Base-by-base conservation (phyloP, 306 rosid species). In the Casuarina cunninghamiana region DNA sequence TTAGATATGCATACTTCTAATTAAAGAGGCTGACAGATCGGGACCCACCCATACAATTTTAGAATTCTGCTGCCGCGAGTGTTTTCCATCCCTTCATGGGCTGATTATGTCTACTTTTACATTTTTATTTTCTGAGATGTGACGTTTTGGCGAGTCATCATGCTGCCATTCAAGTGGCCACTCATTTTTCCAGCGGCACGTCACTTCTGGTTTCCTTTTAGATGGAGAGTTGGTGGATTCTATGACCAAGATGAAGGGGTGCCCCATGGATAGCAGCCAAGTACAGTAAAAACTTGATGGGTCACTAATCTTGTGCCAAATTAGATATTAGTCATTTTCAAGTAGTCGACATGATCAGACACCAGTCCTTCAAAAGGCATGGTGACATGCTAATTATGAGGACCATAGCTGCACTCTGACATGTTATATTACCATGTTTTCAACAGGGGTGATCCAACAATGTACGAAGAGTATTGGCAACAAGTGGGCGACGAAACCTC, bases 401-500 rank as follows among this genome's bases (percentile, higher is more conserved):
- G 42, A 10, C 19, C 58, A 21, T 6, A 48, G 68, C 50, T 72
- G 67, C 55, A 73, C 73, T 60, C 58, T 55, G 66, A 74, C 71
- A 79, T 42, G 75, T 46, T 10, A 32, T 43, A 75, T 39, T 16
- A 10, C 61, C 43, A 58, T 62, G 54, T 57, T 60, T 76, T 65
- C 44, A 78, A 88, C 91, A 94, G 98, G 12, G 98, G 98, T 19
- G 98, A 94, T 54, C 98, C 98, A 12, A 94, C 85, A 6, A 83
- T 89, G 91, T 92, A 89, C 37, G 98, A 88, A 78, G 78, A 50
- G 12, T 94, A 74, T 65, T 92, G 98, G 98, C 62, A 90, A 80
- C 53, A 76, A 53, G 83, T 78, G 90, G 91, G 93, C 10, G 94
- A 90, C 42, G 83, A 74, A 81, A 82, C 91, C 53, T 90, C 89